Evolutionary conservation across 495 filamentous ascomycete species (phyloP).

Genomic region (Talaromyces thailandensis): DNA sequence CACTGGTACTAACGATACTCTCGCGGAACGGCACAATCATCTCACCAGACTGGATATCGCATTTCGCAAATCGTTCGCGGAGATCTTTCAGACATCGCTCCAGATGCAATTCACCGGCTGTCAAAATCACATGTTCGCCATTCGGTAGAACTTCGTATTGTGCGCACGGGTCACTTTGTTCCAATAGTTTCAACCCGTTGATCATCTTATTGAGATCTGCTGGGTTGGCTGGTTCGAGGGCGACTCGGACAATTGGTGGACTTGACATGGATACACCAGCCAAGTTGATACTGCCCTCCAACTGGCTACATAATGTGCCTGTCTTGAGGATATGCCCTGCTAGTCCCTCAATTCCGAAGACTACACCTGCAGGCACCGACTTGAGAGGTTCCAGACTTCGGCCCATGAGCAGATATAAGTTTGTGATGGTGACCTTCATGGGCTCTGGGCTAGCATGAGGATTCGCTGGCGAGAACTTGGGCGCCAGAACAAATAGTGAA

Average conservation of each 20-base stretch:
- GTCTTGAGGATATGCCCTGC: constrained; percentile 90
- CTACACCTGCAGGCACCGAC: constrained; percentile 84
- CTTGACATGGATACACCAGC: constrained; percentile 72
- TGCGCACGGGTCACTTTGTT: constrained; percentile 92
- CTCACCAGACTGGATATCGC: constrained; percentile 88
- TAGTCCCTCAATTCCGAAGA: constrained; percentile 92
- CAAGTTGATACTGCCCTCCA: constrained; percentile 85
- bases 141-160: constrained; percentile 89
- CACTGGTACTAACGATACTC: constrained; percentile 73
- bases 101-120: constrained; percentile 88
- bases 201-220: constrained; percentile 91
- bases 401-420: constrained; percentile 95
- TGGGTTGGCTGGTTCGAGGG: constrained; percentile 82
- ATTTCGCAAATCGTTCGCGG: constrained; percentile 83
- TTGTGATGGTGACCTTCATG: constrained; percentile 73
- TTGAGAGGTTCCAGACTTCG: constrained; percentile 73
- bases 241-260: constrained; percentile 89
- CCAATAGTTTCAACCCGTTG: constrained; percentile 72
- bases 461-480: constrained; percentile 79
- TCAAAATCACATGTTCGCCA: constrained; percentile 91
- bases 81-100: constrained; percentile 94
- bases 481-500: constrained; percentile 78
- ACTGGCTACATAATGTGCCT: constrained; percentile 83
- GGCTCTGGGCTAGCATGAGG: constrained; percentile 71
- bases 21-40: constrained; percentile 96